Base-by-base conservation (phyloP, 371 early-diverging fungal species). In the Batkoa obscura region DNA sequence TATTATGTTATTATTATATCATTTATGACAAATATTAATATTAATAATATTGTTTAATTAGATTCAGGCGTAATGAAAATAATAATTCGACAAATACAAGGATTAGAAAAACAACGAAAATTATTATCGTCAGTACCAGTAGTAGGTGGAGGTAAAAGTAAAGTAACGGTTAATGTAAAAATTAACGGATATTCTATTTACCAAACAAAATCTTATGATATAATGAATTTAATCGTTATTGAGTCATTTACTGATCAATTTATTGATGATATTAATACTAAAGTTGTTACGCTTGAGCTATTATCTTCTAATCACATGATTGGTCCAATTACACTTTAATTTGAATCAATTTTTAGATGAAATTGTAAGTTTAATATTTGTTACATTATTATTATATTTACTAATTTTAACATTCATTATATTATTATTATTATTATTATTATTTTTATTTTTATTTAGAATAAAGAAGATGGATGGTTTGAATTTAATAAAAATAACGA, bases 71-170 rank as follows among this genome's bases (percentile, higher is more conserved):
- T 53, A 3, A 3, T 53, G 35, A 12, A 9, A 12, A 13, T 53
- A 13, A n/a, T 37, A 23, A 12, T 53, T 12, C 35, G 53, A 13
- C 53, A 53, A 35, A 32, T 53, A 2, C 12, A 39, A 35, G 53
- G 67, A 76, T 82, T 30, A 66, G 68, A 5, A 64, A 66, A 48
- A 72, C 38, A 38, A 12, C 12, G 39, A 12, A 53, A 53, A 12
- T 32, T 50, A 35, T 6, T 50, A 23, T 23, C 23, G 23, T 23
- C 23, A 23, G 23, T 23, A 23, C 23, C 23, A 23, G 23, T 23
- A 10, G 13, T 13, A 10, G 23, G 23, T 32, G 34, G 23, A 5
- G 23, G 12, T 35, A 36, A 50, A 31, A n/a, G 13, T 35, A 34
- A 23, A 6, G 51, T 50, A 13, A 13, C 13, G 9, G 34, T 50